These are phyloP conservation scores for Ceratobasidium theobromae DNA, from an alignment of 1,284 basidiomycete species.

Conservation along the genomic window DNA sequence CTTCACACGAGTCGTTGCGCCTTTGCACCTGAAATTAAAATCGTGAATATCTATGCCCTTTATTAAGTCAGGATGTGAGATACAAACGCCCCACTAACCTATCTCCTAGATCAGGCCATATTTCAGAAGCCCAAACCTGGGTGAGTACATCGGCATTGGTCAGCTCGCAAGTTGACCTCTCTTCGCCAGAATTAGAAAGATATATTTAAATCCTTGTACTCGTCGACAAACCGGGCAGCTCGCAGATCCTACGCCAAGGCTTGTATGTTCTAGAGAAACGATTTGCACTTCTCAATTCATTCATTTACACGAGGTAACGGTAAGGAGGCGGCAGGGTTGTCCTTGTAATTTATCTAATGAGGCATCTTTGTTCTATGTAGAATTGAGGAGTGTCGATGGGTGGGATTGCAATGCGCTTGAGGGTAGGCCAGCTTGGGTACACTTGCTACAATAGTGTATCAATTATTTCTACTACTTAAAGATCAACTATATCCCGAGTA, in stretches of 20 bases:
- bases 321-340: too few relatives aligned
- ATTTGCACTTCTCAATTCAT: background rate
- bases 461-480: background rate
- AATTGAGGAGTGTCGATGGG: background rate
- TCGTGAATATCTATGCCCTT: too few relatives aligned
- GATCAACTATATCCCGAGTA: too few relatives aligned
- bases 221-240: too few relatives aligned
- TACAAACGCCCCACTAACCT: background rate
- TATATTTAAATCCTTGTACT: too few relatives aligned
- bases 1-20: background rate
- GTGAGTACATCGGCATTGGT: background rate
- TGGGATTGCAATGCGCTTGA: background rate
- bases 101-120: constrained; percentile 1
- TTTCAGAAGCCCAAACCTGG: background rate
- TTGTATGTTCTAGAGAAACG: background rate
- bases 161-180: too few relatives aligned
- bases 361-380: background rate
- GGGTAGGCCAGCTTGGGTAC: background rate
- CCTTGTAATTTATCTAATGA: background rate
- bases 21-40: too few relatives aligned
- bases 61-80: too few relatives aligned
- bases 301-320: background rate
- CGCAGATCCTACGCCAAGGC: background rate
- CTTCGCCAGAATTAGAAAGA: too few relatives aligned
- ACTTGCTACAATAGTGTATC: background rate